Conservation (phyloP, 2,329 filamentous ascomycete genomes). For the Aspergillus udagawae region DNA sequence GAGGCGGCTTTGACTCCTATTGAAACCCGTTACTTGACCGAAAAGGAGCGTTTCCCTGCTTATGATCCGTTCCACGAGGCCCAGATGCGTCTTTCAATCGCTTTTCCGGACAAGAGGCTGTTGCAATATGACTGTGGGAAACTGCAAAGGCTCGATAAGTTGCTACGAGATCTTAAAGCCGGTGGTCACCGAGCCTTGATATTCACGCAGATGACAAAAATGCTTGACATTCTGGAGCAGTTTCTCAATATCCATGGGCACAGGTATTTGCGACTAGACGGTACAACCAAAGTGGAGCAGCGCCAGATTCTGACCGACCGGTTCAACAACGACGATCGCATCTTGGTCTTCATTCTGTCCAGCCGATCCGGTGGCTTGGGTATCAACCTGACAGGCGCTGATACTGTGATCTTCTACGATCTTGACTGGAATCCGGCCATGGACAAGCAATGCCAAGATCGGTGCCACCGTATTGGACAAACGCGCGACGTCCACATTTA, state of each 20-base stretch:
- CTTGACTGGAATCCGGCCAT: slow-evolving; percentile 99
- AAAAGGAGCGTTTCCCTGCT: slow-evolving; percentile 50
- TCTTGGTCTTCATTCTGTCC: slow-evolving; percentile 91
- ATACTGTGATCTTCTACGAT: slow-evolving; percentile 98
- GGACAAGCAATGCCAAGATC: slow-evolving; percentile 98
- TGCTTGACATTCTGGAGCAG: slow-evolving; percentile 93
- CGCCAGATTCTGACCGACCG: slow-evolving; percentile 92
- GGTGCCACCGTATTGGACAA: slow-evolving; percentile 94
- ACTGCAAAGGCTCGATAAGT: slow-evolving; percentile 79
- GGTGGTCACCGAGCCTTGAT: slow-evolving; percentile 92
- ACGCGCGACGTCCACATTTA: slow-evolving; percentile 98
- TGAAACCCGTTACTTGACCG: slow-evolving; percentile 46
- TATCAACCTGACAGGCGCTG: slow-evolving; percentile 93
- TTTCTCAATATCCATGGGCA: slow-evolving; percentile 98
- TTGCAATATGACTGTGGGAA: slow-evolving; percentile 98
- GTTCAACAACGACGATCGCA: slow-evolving; percentile 92
- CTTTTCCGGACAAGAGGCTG: slow-evolving; percentile 94
- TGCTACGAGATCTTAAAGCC: slow-evolving; percentile 80
- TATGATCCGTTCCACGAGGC: slow-evolving; percentile 89
- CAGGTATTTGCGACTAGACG: slow-evolving; percentile 92
- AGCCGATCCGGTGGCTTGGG: slow-evolving; percentile 91
- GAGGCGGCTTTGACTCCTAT: slow-evolving; percentile 63
- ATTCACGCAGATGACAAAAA: slow-evolving; percentile 99
- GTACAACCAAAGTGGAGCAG: slow-evolving; percentile 93
- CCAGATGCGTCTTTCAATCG: slow-evolving; percentile 87